Evolutionary conservation across 2,329 filamentous ascomycete genomes (phyloP).

Genomic region (Colletotrichum ledebouriae): DNA sequence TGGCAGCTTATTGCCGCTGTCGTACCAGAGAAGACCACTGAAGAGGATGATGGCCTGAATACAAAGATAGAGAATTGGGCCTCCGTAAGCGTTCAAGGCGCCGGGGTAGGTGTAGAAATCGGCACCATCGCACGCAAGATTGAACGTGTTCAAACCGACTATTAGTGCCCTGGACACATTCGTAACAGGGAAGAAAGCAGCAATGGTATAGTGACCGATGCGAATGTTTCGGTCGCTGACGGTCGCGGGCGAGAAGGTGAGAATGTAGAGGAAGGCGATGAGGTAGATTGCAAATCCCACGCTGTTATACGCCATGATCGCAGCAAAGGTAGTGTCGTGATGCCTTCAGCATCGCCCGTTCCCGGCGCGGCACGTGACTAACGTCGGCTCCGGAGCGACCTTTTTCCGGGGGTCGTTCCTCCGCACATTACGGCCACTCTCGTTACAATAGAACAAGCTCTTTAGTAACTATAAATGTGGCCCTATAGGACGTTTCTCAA

Average conservation of each 20-base stretch:
- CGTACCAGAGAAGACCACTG: conserved; percentile 80
- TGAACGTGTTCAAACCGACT: conserved; percentile 85
- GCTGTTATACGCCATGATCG: conserved; percentile 82
- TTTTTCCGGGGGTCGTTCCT: too few species aligned
- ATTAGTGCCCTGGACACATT: conserved; percentile 82
- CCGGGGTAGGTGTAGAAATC: conserved; percentile 76
- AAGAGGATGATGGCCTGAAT: conserved; percentile 81
- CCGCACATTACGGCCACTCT: too few species aligned
- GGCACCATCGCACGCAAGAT: conserved; percentile 78
- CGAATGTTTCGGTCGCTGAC: conserved; percentile 72
- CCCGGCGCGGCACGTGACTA: too few species aligned
- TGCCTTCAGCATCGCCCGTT: too few species aligned
- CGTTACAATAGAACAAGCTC: too few species aligned
- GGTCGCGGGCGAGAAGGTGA: conserved; percentile 65
- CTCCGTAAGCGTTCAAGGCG: conserved; percentile 80
- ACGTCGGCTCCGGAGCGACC: too few species aligned
- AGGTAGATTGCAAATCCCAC: conserved; percentile 79
- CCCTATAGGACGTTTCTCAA: too few species aligned
- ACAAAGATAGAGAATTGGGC: conserved; percentile 85
- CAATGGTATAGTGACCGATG: conserved; percentile 83
- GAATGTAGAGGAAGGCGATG: conserved; percentile 72
- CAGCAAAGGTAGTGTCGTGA: too few species aligned
- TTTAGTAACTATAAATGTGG: too few species aligned
- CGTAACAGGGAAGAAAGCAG: conserved; percentile 80
- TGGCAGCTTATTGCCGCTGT: conserved; percentile 71